These are phyloP conservation scores for Camelina hispida DNA, from an alignment of 345 rosid genomes.

Conservation along the genomic window DNA sequence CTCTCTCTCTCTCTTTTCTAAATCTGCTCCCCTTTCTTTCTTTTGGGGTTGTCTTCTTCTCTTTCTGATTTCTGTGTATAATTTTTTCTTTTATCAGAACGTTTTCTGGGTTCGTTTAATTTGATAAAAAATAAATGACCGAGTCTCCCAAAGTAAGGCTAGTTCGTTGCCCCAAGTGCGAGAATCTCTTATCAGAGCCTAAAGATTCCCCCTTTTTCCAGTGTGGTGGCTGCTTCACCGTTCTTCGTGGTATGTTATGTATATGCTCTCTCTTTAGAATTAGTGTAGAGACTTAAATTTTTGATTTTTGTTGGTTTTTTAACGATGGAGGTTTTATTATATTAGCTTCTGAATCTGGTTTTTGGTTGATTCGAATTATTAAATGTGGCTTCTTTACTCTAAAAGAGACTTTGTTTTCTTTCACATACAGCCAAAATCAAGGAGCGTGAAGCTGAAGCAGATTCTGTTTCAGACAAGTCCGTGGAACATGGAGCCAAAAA, in stretches of 20 bases:
- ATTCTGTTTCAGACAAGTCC: slow-evolving; percentile 53
- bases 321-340: no score
- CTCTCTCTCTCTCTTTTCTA: neutral
- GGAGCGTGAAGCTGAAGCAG: slow-evolving; percentile 50
- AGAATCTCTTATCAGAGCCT: slow-evolving; percentile 86
- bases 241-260: slow-evolving; percentile 71
- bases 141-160: slow-evolving; percentile 71
- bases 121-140: slow-evolving; percentile 52
- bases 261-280: neutral
- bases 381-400: neutral
- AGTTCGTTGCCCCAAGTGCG: slow-evolving; percentile 93
- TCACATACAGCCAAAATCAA: slow-evolving; percentile 63
- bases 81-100: neutral
- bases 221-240: slow-evolving; percentile 97
- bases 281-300: neutral
- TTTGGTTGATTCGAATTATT: neutral
- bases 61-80: slow-evolving; percentile 1
- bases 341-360: slow-evolving; percentile 18
- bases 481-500: slow-evolving; percentile 54
- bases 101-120: slow-evolving; percentile 13
- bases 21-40: neutral
- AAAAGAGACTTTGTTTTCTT: slow-evolving; percentile 19
- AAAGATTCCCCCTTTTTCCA: slow-evolving; percentile 77
- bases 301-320: neutral
- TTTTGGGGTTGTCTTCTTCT: neutral